A percentile compares a stretch with the other conserved stretches of the same genome.
Conservation (phyloP, 306 rosid genomes). For the Gastrolobium villosum region DNA sequence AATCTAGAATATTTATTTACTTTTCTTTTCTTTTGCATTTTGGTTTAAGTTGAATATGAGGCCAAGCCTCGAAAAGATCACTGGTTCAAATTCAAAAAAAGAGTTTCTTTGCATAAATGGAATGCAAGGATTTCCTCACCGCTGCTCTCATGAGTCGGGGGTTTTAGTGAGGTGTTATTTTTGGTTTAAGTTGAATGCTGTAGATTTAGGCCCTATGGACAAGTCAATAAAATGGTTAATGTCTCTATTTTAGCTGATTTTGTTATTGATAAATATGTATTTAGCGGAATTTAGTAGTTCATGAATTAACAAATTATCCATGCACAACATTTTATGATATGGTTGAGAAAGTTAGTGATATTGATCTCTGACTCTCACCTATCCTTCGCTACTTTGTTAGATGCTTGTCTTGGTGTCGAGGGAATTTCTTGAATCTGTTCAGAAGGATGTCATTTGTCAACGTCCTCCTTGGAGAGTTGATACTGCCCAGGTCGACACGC, state of each 20-base stretch:
- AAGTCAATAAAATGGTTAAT: neutral
- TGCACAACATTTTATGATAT: neutral
- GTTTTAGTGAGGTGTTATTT: too few relatives aligned
- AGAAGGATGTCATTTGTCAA: slow-evolving; percentile 60
- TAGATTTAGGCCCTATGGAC: neutral
- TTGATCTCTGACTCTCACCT: slow-evolving; percentile 44
- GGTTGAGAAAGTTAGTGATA: slow-evolving; percentile 2
- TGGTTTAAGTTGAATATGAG: too few relatives aligned
- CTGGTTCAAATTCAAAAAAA: too few relatives aligned
- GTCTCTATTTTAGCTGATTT: neutral
- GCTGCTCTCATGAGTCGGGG: too few relatives aligned
- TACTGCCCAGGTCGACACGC: slow-evolving; percentile 70
- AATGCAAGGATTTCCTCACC: too few relatives aligned
- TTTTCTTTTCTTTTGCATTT: neutral
- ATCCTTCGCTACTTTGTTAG: slow-evolving; percentile 52
- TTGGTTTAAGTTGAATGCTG: neutral
- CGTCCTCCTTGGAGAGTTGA: slow-evolving; percentile 91
- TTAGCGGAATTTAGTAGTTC: neutral
- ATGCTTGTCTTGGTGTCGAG: slow-evolving; percentile 63
- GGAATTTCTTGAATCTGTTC: slow-evolving; percentile 73
- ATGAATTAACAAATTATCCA: neutral
- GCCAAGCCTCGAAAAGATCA: too few relatives aligned
- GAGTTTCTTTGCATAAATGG: too few relatives aligned
- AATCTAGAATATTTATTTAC: too few relatives aligned
- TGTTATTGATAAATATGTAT: neutral